Conservation (phyloP, 2,329 filamentous ascomycete genomes). For the Fusarium virguliforme region DNA sequence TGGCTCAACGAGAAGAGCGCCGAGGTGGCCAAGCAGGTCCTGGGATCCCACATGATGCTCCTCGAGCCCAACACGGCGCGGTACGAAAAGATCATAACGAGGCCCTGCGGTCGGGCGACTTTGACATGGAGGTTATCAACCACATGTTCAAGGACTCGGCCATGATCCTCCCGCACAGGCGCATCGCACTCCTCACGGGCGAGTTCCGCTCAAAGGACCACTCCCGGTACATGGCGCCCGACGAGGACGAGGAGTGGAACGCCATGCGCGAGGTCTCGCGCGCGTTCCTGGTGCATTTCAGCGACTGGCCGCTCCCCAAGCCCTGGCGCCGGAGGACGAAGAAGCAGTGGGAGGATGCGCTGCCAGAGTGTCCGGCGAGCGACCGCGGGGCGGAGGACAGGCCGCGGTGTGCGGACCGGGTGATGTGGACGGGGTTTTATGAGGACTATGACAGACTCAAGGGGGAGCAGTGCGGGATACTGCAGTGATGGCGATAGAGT, state of each 20-base stretch:
- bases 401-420: background rate
- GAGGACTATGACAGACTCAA: background rate
- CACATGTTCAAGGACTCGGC: constrained; percentile 32
- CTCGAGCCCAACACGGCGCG: constrained; percentile 19
- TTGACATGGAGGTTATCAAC: constrained; percentile 38
- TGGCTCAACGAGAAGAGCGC: constrained; percentile 2
- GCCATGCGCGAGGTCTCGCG: constrained; percentile 16
- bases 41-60: constrained; percentile 31
- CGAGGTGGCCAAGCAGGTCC: constrained; percentile 4
- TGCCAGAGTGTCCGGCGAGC: background rate
- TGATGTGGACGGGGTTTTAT: constrained; percentile 1
- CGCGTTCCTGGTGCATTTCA: background rate
- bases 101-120: constrained; percentile 23
- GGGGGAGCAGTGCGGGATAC: background rate
- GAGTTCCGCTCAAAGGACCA: constrained; percentile 29
- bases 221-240: constrained; percentile 23
- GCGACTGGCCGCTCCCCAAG: background rate
- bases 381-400: background rate
- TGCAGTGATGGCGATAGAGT: background rate
- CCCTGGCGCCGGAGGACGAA: background rate
- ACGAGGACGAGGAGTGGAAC: constrained; percentile 26
- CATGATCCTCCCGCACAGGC: constrained; percentile 33
- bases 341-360: constrained; percentile 1
- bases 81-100: constrained; percentile 21
- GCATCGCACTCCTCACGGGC: constrained; percentile 27